Base-by-base conservation (phyloP, 495 filamentous ascomycete species). In the Hypoxylon fuscum region DNA sequence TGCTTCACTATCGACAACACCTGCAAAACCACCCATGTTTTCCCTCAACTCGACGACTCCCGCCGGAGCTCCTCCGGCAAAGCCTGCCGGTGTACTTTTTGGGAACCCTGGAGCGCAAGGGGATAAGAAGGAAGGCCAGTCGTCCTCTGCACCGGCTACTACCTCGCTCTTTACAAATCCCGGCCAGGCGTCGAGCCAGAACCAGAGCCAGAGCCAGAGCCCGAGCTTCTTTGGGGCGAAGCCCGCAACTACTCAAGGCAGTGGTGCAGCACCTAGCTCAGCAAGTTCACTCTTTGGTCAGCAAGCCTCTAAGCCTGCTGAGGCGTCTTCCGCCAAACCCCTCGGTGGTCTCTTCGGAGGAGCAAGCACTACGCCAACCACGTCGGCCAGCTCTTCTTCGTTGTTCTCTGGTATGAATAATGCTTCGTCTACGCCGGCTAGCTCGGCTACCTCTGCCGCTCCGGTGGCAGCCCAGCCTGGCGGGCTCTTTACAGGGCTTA, bases 31-130 rank as follows among this genome's bases (percentile, higher is more conserved):
- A 23, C 68, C 73, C 25, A 58, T 81, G 52, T 83, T 85, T 55
- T 64, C 73, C n/a, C 75, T 76, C 32, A 71, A 75, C 22, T 88
- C 85, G 1, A 89, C 86, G 25, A 89, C 86, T 54, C 86, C 86
- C 37, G 86, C 85, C 49, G 85, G 85, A 27, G 84, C 83, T 61
- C 86, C 86, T 17, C 86, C 86, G 7, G 66, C 69, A 42, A 69
- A 72, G 29, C 61, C 68, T 32, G 41, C 56, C 48, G 17, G n/a
- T 11, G 48, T 52, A 1, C 10, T 68, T 12, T 70, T 72, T 49
- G 35, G 65, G n/a, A n/a, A 25, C 5, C 59, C 4, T 65, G 66
- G 42, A 9, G 49, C 40, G 29, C 42, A 55, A 43, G 55, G 51
- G 1, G 55, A 63, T 10, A 63, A 61, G 14, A 66, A 66, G 52